Evolutionary conservation across 495 filamentous ascomycete species (phyloP).

Genomic region (Aspergillus carlsbadensis): DNA sequence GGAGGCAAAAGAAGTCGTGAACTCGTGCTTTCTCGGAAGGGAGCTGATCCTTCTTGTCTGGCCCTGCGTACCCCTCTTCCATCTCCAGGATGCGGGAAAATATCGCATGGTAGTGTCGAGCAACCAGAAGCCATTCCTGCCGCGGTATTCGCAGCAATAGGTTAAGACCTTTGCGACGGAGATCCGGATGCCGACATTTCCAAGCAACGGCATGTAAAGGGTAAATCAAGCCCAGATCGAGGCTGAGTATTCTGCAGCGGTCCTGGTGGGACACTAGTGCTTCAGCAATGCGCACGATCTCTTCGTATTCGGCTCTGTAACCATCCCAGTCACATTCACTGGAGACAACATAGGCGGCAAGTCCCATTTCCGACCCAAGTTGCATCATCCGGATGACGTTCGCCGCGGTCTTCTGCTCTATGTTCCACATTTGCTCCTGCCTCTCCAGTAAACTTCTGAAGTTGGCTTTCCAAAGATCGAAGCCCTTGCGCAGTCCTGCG

Average conservation of each 20-base stretch:
- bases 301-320: conserved; percentile 8
- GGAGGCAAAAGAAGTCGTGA: conserved; percentile 14
- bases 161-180: conserved; percentile 19
- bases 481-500: neutral
- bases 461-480: conserved; percentile 15
- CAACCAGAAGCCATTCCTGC: conserved; percentile 14
- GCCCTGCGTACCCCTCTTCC: conserved; percentile 9
- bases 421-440: conserved; percentile 11
- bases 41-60: neutral
- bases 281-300: conserved; percentile 11
- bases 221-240: conserved; percentile 21
- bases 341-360: conserved; percentile 6
- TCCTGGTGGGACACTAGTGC: conserved; percentile 1
- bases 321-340: conserved; percentile 18
- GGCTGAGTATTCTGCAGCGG: conserved; percentile 7
- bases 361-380: conserved; percentile 2
- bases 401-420: conserved; percentile 9
- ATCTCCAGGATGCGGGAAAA: conserved; percentile 20
- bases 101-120: conserved; percentile 17
- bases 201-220: conserved; percentile 20
- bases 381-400: conserved; percentile 16
- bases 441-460: conserved; percentile 18
- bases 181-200: conserved; percentile 20
- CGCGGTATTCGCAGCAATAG: conserved; percentile 10
- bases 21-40: conserved; percentile 19